Percentiles rank a stretch among this genome's conserved stretches.
Evolutionary conservation across 352 stramenopile genomes (phyloP).

Genomic region (Phytophthora multivora): DNA sequence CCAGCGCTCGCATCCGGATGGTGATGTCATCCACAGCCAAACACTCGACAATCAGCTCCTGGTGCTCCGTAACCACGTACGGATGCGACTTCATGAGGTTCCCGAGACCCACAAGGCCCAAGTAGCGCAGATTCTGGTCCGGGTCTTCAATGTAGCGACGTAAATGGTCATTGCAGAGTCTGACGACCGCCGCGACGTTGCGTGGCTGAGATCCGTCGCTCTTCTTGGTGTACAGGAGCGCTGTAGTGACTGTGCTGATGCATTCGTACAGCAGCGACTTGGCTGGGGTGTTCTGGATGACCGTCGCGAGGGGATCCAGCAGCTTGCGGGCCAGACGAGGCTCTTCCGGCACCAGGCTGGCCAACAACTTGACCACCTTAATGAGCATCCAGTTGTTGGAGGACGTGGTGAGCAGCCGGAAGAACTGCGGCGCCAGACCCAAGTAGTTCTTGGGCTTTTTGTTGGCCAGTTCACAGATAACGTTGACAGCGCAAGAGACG

Average conservation of each 20-base stretch:
- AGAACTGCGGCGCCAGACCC: conserved; percentile 97
- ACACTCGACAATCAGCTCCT: conserved; percentile 96
- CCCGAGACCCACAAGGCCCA: conserved; percentile 97
- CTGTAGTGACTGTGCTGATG: conserved; percentile 97
- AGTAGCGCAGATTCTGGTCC: conserved; percentile 99
- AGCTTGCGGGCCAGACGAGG: conserved; percentile 97
- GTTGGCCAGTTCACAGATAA: conserved; percentile 99
- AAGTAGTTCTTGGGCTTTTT: conserved; percentile 99
- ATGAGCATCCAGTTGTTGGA: conserved; percentile 99
- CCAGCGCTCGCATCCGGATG: conserved; percentile 97
- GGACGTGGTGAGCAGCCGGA: conserved; percentile 96
- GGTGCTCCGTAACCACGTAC: conserved; percentile 94
- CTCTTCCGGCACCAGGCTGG: conserved; percentile 97
- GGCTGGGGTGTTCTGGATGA: conserved; percentile 97
- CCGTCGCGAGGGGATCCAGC: conserved; percentile 96
- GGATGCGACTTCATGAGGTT: conserved; percentile 97
- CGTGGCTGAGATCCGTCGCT: conserved; percentile 94
- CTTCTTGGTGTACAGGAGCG: conserved; percentile 96
- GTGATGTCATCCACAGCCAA: conserved; percentile 98
- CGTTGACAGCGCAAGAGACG: conserved; percentile 98
- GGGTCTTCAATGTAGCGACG: conserved; percentile 96
- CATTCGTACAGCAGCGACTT: conserved; percentile 99
- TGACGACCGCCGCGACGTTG: conserved; percentile 93
- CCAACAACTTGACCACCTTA: conserved; percentile 99
- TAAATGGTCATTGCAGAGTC: conserved; percentile 96